A percentile compares a stretch with the other conserved stretches of the same genome.
These are phyloP conservation scores for Byssochlamys sp. DNA, from an alignment of 2,329 filamentous ascomycete genomes.

Conservation along the genomic window DNA sequence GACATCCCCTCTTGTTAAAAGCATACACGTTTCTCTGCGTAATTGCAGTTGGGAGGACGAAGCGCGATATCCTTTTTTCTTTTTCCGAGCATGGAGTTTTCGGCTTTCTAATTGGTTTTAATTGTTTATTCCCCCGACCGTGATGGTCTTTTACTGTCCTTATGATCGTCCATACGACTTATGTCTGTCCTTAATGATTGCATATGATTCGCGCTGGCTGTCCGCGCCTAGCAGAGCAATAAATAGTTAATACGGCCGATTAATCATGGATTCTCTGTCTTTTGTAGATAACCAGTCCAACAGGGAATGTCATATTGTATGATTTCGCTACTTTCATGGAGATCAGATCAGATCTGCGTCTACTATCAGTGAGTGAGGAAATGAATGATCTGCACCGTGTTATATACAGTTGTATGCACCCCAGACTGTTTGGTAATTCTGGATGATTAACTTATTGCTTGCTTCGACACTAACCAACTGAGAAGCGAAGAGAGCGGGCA, in stretches of 20 bases:
- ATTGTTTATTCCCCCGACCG: conserved; percentile 3
- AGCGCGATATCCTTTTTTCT: neutral
- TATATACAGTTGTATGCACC: no score
- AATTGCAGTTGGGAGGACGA: neutral
- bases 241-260: neutral
- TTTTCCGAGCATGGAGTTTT: neutral
- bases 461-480: no score
- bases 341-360: no score
- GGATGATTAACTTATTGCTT: no score
- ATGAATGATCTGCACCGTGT: no score
- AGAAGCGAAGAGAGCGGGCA: no score
- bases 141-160: conserved; percentile 1
- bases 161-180: conserved; percentile 6
- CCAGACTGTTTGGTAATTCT: no score
- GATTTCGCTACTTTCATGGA: no score
- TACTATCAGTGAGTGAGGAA: no score
- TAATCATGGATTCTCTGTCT: neutral
- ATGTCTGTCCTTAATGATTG: conserved; percentile 7
- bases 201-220: conserved; percentile 1
- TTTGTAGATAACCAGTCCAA: neutral
- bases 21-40: neutral
- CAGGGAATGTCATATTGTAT: no score
- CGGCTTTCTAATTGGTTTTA: neutral
- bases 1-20: neutral
- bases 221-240: neutral